Evolutionary conservation across 257 asterid species (phyloP).

Genomic region (Thymus mandschuricus): DNA sequence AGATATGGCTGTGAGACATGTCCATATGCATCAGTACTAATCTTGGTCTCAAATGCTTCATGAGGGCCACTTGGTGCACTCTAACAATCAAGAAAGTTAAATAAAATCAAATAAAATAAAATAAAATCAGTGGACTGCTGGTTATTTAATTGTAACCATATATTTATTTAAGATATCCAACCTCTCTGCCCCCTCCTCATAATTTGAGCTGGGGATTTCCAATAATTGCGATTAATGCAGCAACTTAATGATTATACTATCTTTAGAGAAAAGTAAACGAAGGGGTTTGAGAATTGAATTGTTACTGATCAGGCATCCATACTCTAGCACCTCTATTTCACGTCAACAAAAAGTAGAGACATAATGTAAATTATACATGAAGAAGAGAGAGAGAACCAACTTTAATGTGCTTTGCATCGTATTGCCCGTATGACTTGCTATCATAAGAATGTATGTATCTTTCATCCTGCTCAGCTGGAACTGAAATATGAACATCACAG

Average conservation of each 20-base stretch:
- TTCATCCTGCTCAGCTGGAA: constrained; percentile 57
- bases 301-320: not conserved
- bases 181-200: not conserved
- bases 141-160: too few species aligned
- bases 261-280: not conserved
- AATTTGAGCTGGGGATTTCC: not conserved
- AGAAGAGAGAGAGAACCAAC: constrained; percentile 60
- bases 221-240: not conserved
- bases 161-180: too few species aligned
- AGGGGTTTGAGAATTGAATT: not conserved
- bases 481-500: constrained; percentile 46
- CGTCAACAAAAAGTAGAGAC: constrained; percentile 18
- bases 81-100: constrained; percentile 39
- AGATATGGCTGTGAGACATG: constrained; percentile 39
- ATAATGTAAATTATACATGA: constrained; percentile 15
- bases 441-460: constrained; percentile 67
- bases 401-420: constrained; percentile 61
- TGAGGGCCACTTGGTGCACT: constrained; percentile 48
- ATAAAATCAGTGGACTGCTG: constrained; percentile 8
- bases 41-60: constrained; percentile 46
- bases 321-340: not conserved
- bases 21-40: constrained; percentile 47
- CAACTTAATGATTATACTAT: not conserved
- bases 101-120: not conserved
- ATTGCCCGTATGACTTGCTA: constrained; percentile 63